Conservation (phyloP, 805 yeast genomes). For the Pichia californica region DNA sequence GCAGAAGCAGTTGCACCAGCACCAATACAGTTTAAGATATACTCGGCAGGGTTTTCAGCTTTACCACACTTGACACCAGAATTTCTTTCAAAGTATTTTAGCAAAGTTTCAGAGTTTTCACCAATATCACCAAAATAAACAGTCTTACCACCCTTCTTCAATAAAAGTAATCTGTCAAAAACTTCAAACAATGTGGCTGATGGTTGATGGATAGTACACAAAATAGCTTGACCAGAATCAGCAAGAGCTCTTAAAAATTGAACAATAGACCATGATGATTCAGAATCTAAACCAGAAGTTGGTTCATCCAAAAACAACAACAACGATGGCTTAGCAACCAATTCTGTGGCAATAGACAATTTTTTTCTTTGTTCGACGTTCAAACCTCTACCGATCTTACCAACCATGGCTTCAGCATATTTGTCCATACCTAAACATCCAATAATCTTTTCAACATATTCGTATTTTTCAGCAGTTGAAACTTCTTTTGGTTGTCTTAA, state of each 20-base stretch:
- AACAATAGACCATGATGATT: conserved; percentile 54
- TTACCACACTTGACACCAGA: conserved; percentile 62
- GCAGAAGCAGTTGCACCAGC: conserved; percentile 73
- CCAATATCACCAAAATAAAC: conserved; percentile 53
- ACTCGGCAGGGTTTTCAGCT: conserved; percentile 70
- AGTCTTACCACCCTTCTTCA: conserved; percentile 47
- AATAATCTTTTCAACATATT: conserved; percentile 38
- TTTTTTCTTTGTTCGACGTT: conserved; percentile 51
- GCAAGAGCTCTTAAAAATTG: conserved; percentile 44
- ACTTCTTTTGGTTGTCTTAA: conserved; percentile 41
- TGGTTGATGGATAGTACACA: conserved; percentile 53
- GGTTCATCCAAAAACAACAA: conserved; percentile 53
- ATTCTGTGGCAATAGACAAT: conserved; percentile 47
- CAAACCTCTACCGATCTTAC: conserved; percentile 41
- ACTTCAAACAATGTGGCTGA: conserved; percentile 41
- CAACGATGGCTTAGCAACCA: conserved; percentile 48
- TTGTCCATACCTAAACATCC: conserved; percentile 36
- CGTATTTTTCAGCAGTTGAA: conserved; percentile 36
- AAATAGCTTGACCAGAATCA: conserved; percentile 47
- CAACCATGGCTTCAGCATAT: conserved; percentile 48
- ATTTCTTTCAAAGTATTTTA: conserved; percentile 41
- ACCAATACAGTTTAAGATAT: conserved; percentile 68
- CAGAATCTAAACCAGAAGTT: conserved; percentile 51
- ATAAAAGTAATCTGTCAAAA: conserved; percentile 31
- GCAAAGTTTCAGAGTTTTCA: conserved; percentile 34